Evolutionary conservation across 2,329 filamentous ascomycete genomes (phyloP), one percentile per base, ranked within the genome.

Genomic region (Pestalotiopsis fici): DNA sequence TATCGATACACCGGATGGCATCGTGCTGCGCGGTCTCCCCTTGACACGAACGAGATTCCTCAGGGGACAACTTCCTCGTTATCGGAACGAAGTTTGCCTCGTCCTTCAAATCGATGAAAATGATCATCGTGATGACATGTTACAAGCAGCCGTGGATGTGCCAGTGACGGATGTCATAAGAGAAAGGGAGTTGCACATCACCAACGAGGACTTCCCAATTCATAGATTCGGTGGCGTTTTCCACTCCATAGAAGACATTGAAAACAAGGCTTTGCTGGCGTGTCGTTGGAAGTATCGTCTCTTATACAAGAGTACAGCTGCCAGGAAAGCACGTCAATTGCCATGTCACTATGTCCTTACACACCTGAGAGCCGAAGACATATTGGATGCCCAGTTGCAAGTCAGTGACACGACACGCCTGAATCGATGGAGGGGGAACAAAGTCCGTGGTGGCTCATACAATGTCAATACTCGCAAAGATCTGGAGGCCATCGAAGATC

Each of bases 251-350:
- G 67, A 62, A 6, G 73, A 74, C 2, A 72, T 78, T 56, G 76
- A 80, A 62, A 69, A 71, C 18, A 72, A 74, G 9, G 78, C 74
- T 1, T 71, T 74, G 15, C 68, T 81, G 23, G 71, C 78, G 54
- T 81, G 80, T 59, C 76, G 80, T 31, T 81, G 79, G 78, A 77
- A 74, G 66, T 74, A 73, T 50, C 71, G 68, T n/a, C 72, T 74
- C 6, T 68, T 71, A 50, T 77, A 76, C 68, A 71, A 71, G 54
- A 68, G 74, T 62, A 69, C 74, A 7, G 66, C 55, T 3, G 73
- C 72, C 57, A 73, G 74, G 68, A 73, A 2, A 70, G 70, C 12
- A 72, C 74, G 1, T 72, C 74, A 11, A 50, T 61, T 15, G 13
- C 63, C 63, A 9, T 43, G 7, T 5, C 73, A 75, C 68, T 76